These are phyloP conservation scores for Fremontodendron californicum DNA, from an alignment of 345 rosid genomes.

Conservation along the genomic window DNA sequence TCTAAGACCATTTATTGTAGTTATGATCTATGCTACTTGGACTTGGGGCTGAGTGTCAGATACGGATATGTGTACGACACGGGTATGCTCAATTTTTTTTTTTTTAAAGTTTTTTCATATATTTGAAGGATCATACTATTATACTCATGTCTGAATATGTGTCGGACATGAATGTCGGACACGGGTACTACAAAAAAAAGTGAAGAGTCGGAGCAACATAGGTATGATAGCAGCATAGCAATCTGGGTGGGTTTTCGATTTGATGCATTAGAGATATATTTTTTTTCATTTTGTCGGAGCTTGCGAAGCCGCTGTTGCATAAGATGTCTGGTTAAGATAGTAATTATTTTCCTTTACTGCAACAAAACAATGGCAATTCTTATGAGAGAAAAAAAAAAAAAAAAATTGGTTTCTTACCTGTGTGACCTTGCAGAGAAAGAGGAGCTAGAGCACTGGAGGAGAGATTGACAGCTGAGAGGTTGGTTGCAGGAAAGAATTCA, in stretches of 20 bases:
- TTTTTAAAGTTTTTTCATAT: too few species aligned
- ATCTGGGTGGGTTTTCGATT: background rate
- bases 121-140: too few species aligned
- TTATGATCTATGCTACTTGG: too few species aligned
- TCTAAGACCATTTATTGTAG: background rate
- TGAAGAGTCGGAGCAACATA: too few species aligned
- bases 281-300: background rate
- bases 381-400: background rate
- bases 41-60: too few species aligned
- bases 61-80: too few species aligned
- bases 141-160: too few species aligned
- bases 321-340: background rate
- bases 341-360: background rate
- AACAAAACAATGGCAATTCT: background rate
- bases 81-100: too few species aligned
- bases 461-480: conserved; percentile 78
- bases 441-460: conserved; percentile 98
- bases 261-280: background rate
- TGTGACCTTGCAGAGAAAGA: conserved; percentile 64
- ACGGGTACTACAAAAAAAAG: too few species aligned
- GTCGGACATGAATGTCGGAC: too few species aligned
- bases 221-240: background rate
- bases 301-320: background rate
- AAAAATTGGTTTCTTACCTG: background rate
- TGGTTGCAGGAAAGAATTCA: conserved; percentile 46